Conservation (phyloP, 2,329 filamentous ascomycete species). For the Moelleriella libera region DNA sequence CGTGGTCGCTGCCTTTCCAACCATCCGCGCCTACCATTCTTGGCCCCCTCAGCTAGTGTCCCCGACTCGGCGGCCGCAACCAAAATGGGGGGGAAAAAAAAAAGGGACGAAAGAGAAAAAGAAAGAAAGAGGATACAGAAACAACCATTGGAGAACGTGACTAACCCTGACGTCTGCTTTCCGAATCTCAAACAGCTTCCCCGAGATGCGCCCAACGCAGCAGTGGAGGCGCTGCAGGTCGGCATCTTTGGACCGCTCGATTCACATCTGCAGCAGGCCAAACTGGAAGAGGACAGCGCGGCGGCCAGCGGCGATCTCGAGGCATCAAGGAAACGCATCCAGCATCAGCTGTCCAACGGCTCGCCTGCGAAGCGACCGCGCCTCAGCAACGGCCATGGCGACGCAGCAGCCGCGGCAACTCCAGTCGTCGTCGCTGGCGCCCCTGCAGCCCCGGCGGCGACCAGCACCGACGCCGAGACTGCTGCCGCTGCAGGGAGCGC, state of each 20-base stretch:
- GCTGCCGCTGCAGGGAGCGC: no score
- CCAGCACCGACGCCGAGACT: conserved; percentile 9
- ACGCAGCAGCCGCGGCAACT: conserved; percentile 20
- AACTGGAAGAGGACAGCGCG: conserved; percentile 23
- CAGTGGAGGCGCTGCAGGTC: conserved; percentile 30
- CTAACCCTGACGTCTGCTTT: neutral
- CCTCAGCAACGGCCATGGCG: conserved; percentile 45
- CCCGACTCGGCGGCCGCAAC: no score
- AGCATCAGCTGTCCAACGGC: conserved; percentile 31
- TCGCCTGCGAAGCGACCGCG: conserved; percentile 44
- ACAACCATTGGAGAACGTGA: no score
- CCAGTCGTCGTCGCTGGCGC: conserved; percentile 14
- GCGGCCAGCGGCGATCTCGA: conserved; percentile 23
- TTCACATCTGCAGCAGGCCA: conserved; percentile 27
- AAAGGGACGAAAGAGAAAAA: no score
- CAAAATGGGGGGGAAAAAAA: no score
- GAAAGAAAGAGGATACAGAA: no score
- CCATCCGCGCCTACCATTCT: no score
- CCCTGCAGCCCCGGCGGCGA: conserved; percentile 19
- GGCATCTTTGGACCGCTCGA: conserved; percentile 45
- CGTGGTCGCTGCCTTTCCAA: no score
- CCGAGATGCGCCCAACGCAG: conserved; percentile 27
- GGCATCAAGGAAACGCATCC: conserved; percentile 35
- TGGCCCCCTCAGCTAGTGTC: no score
- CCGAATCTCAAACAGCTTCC: conserved; percentile 37